phyloP scores from a whole-genome alignment of 352 stramenopile species.

The Globisporangium solare region DNA sequence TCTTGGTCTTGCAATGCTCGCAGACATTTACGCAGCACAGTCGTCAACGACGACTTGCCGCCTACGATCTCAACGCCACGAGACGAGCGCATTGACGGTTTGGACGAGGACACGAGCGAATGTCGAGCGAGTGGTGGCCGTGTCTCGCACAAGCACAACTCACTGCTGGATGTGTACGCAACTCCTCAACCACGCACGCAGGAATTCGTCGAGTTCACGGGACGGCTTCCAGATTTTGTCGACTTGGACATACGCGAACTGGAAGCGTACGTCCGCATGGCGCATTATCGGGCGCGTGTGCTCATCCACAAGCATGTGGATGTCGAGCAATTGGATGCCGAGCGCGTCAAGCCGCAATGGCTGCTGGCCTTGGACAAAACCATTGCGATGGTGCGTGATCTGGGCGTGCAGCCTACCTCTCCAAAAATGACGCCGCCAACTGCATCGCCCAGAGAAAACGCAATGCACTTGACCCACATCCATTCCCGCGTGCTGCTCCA shows the following conservation, averaged over 20 bases:
- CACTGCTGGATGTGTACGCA: conserved; percentile 46
- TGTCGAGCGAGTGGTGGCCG: neutral
- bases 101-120: neutral
- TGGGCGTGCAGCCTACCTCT: conserved; percentile 5
- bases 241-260: conserved; percentile 46
- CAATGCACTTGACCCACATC: conserved; percentile 39
- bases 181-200: conserved; percentile 19
- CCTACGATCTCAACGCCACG: no score
- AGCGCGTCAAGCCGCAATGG: conserved; percentile 39
- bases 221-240: conserved; percentile 25
- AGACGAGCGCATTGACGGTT: no score
- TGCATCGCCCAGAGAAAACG: conserved; percentile 15
- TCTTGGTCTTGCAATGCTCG: no score
- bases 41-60: no score
- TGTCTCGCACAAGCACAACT: neutral
- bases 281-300: conserved; percentile 56
- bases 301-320: conserved; percentile 25
- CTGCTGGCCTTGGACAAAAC: conserved; percentile 32
- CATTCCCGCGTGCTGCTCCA: conserved; percentile 47
- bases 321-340: conserved; percentile 16
- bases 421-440: conserved; percentile 1
- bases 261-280: conserved; percentile 46
- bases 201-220: conserved; percentile 18
- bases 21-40: no score
- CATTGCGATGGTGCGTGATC: conserved; percentile 9